These are phyloP conservation scores for Colletotrichum coccodes DNA, from an alignment of 2,329 filamentous ascomycete genomes.

Conservation along the genomic window DNA sequence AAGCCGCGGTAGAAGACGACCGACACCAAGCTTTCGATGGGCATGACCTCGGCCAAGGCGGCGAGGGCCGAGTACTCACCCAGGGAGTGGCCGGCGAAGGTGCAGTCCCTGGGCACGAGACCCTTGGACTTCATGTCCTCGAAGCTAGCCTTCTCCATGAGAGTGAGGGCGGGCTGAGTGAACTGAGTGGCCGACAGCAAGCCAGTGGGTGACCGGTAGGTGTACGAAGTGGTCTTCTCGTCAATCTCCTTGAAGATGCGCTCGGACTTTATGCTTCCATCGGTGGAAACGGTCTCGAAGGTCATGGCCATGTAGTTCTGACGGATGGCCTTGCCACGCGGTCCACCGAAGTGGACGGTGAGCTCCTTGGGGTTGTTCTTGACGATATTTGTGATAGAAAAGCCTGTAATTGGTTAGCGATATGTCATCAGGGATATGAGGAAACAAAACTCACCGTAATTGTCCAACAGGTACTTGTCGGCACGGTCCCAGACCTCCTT, in stretches of 20 bases:
- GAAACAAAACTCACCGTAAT: slow-evolving; percentile 79
- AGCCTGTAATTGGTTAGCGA: slow-evolving; percentile 63
- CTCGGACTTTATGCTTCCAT: slow-evolving; percentile 96
- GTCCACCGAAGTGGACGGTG: slow-evolving; percentile 97
- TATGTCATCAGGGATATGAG: background rate
- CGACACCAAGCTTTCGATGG: slow-evolving; percentile 97
- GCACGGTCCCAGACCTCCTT: slow-evolving; percentile 98
- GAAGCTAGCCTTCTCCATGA: slow-evolving; percentile 99
- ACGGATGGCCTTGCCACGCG: slow-evolving; percentile 95
- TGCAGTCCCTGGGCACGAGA: slow-evolving; percentile 94
- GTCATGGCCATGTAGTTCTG: slow-evolving; percentile 99
- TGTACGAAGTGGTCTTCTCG: slow-evolving; percentile 94
- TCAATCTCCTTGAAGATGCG: slow-evolving; percentile 99
- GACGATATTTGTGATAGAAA: slow-evolving; percentile 98
- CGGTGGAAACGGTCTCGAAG: slow-evolving; percentile 94
- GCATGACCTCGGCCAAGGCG: slow-evolving; percentile 97
- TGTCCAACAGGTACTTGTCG: slow-evolving; percentile 98
- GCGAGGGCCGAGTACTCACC: slow-evolving; percentile 98
- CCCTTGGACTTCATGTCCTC: slow-evolving; percentile 99
- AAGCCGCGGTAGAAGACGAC: slow-evolving; percentile 99
- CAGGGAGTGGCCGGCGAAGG: slow-evolving; percentile 96
- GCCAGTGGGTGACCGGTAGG: slow-evolving; percentile 93
- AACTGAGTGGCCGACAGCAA: slow-evolving; percentile 97
- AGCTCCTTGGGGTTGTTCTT: slow-evolving; percentile 99
- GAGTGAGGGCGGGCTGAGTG: slow-evolving; percentile 94